Conservation (phyloP, 2,329 filamentous ascomycete genomes). For the Emmonsiellopsis sp. region DNA sequence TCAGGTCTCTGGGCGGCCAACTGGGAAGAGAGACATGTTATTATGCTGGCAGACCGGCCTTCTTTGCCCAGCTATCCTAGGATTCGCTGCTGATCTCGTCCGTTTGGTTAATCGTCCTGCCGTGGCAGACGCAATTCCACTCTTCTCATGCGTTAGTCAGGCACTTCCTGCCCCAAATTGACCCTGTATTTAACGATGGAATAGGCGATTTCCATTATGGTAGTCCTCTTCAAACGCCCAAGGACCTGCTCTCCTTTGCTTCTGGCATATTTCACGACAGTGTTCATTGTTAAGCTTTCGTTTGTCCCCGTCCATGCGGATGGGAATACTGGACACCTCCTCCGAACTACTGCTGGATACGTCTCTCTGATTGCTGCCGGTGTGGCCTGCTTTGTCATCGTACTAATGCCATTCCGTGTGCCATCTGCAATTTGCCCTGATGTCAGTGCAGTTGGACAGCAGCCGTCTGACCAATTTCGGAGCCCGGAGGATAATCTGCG, state of each 20-base stretch:
- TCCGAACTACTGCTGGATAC: conserved; percentile 16
- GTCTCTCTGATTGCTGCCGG: conserved; percentile 33
- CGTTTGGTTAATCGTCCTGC: conserved; percentile 17
- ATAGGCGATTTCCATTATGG: conserved; percentile 25
- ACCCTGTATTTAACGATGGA: conserved; percentile 6
- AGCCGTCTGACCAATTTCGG: conserved; percentile 52
- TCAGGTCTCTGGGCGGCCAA: conserved; percentile 18
- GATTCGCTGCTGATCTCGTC: conserved; percentile 24
- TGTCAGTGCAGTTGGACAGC: conserved; percentile 50
- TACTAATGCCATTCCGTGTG: conserved; percentile 62
- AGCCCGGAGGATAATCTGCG: conserved; percentile 71
- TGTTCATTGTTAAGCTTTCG: conserved; percentile 26
- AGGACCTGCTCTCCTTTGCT: conserved; percentile 32
- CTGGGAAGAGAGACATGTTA: conserved; percentile 20
- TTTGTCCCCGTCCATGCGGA: conserved; percentile 11
- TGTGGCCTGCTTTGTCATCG: conserved; percentile 42
- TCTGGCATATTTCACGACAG: conserved; percentile 23
- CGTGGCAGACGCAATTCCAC: conserved; percentile 16
- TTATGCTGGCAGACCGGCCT: conserved; percentile 29
- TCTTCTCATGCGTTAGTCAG: conserved; percentile 30
- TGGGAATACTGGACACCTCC: not conserved
- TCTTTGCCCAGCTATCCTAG: conserved; percentile 28
- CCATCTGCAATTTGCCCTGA: conserved; percentile 43
- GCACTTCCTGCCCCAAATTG: conserved; percentile 6
- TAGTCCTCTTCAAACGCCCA: conserved; percentile 31